These are phyloP conservation scores for Aspergillus fijiensis DNA, from an alignment of 2,329 filamentous ascomycete genomes.

Conservation along the genomic window DNA sequence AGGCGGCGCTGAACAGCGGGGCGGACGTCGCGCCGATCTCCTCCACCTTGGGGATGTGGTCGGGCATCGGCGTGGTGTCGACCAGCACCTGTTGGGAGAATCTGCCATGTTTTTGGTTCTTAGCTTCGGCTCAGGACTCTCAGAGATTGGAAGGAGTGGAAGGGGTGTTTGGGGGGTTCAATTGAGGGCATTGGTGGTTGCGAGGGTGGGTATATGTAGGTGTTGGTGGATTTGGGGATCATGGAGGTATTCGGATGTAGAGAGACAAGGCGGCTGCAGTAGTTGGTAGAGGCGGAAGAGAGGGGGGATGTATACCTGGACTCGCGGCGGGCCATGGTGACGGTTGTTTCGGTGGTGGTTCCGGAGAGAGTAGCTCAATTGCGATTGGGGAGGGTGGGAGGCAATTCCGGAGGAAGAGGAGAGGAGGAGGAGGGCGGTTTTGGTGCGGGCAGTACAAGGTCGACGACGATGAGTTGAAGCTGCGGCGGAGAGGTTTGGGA, in stretches of 20 bases:
- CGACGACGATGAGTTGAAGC: conserved; percentile 29
- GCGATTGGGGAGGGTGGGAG: conserved; percentile 1
- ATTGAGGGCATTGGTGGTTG: background rate
- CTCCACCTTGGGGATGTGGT: conserved; percentile 85
- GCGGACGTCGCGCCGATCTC: conserved; percentile 93
- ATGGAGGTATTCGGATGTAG: background rate
- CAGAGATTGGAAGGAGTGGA: too few relatives aligned
- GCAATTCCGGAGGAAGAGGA: background rate
- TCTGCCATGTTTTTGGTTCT: conserved; percentile 52
- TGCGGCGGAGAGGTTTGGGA: conserved; percentile 16
- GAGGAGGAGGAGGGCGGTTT: conserved; percentile 13
- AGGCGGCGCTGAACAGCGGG: conserved; percentile 85
- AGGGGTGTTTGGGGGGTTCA: background rate
- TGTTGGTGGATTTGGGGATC: background rate
- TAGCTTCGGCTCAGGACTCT: background rate
- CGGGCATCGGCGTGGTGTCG: conserved; percentile 93
- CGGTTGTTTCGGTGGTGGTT: background rate
- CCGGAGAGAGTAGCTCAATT: background rate
- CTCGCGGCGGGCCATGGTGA: conserved; percentile 24
- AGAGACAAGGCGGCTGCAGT: too few relatives aligned
- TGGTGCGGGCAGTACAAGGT: conserved; percentile 26
- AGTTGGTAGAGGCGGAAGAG: background rate
- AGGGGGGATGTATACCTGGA: conserved; percentile 18
- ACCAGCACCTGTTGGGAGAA: conserved; percentile 93
- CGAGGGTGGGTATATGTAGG: background rate